phyloP scores from a whole-genome alignment of 78 protist species.

The Dictyostelium firmibasis region DNA sequence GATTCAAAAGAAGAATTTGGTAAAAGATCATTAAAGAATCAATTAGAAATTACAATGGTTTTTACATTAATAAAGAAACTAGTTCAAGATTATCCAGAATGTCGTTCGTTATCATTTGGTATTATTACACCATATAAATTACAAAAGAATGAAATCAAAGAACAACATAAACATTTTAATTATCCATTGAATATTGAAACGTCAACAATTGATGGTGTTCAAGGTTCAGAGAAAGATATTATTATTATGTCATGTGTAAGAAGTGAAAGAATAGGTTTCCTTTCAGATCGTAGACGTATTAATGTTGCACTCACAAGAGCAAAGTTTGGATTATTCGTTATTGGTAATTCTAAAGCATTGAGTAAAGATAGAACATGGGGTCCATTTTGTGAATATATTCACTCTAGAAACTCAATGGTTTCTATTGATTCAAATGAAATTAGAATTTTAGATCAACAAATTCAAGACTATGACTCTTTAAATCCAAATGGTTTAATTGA shows the following conservation, averaged over 20 bases:
- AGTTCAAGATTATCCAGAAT: constrained; percentile 4
- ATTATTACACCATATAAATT: constrained; percentile 34
- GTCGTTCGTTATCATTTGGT: not conserved
- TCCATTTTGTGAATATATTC: not conserved
- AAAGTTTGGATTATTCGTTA: constrained; percentile 31
- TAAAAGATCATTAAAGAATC: not conserved
- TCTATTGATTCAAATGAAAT: not conserved
- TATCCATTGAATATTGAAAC: constrained; percentile 6
- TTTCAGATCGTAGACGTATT: constrained; percentile 89
- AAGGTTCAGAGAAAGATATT: constrained; percentile 91
- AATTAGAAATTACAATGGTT: not conserved
- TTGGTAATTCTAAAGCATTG: constrained; percentile 65
- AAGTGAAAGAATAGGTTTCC: constrained; percentile 86
- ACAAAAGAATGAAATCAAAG: constrained; percentile 16
- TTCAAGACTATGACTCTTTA: not conserved
- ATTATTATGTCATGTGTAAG: constrained; percentile 89
- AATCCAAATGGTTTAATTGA: not conserved
- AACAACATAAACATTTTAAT: not conserved
- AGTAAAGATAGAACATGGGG: constrained; percentile 3
- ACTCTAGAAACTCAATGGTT: not conserved
- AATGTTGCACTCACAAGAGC: constrained; percentile 95
- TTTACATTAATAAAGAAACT: not conserved
- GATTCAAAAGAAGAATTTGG: not conserved
- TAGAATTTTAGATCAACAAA: not conserved
- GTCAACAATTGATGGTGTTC: constrained; percentile 85